Percentiles rank a stretch among this genome's conserved stretches.
Evolutionary conservation across 1,284 basidiomycete species (phyloP).

Genomic region (Peniophora sp.): DNA sequence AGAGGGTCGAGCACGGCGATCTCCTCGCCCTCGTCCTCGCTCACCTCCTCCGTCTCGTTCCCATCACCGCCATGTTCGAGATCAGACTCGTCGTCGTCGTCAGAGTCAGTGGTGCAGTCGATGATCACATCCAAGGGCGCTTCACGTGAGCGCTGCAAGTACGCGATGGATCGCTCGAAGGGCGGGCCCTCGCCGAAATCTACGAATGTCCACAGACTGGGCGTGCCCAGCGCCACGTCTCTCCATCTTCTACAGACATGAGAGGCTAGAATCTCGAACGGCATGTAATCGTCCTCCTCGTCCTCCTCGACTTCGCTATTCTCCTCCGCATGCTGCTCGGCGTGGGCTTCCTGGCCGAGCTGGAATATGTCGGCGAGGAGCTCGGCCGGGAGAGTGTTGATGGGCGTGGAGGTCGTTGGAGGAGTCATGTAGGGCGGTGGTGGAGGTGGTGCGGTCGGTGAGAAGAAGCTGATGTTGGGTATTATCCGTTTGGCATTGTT

Average conservation of each 20-base stretch:
- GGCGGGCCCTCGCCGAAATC: conserved; percentile 21
- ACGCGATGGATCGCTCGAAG: conserved; percentile 31
- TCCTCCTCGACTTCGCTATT: conserved; percentile 1
- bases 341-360: conserved; percentile 33
- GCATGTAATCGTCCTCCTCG: conserved; percentile 12
- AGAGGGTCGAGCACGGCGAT: conserved; percentile 5
- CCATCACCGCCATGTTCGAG: conserved; percentile 17
- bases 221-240: conserved; percentile 21
- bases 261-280: conserved; percentile 35
- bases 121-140: conserved; percentile 39
- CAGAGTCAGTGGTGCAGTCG: conserved; percentile 31
- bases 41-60: conserved; percentile 5
- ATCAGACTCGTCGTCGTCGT: conserved; percentile 15
- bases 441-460: neutral
- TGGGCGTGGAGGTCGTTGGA: conserved; percentile 34
- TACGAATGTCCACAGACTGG: conserved; percentile 26
- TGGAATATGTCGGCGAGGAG: conserved; percentile 51
- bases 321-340: conserved; percentile 18
- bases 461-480: no score
- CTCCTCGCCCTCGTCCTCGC: neutral
- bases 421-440: conserved; percentile 29
- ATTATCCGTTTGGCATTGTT: no score
- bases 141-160: conserved; percentile 37
- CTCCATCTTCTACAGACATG: conserved; percentile 33
- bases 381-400: conserved; percentile 51